Evolutionary conservation across 2,329 filamentous ascomycete genomes (phyloP), one percentile per base, ranked within the genome.

Genomic region (Cryphonectria naterciae): DNA sequence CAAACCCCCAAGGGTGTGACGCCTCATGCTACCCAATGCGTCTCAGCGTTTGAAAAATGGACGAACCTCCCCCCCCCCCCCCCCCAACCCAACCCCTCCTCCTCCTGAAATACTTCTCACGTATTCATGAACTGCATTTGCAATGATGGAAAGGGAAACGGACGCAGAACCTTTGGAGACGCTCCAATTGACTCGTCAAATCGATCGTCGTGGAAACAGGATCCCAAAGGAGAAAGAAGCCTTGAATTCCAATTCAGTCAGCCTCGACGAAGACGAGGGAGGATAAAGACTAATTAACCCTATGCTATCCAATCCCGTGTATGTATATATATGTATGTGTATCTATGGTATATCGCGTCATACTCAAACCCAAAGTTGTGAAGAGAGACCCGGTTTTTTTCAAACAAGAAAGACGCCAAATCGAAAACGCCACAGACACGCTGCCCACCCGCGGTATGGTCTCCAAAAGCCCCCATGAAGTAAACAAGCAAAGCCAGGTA

Each of bases 311-410:
- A 52, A 65, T 28, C 19, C 10, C 62, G 39, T 64, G 15, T 43
- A 49, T 64, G 15, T 39, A 64, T 39, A 64, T 43, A 46, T 43
- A 28, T 28, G 39, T 67, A 46, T 70, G 37, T 39, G 46, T 46
- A 52, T 72, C 64, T 72, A 70, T 72, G 64, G 67, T 72, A 72
- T 72, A 70, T 68, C 46, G 49, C 58, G 39, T 58, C 68, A 43
- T 67, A 46, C 58, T 56, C 64, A 54, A 28, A 28, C 11, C 52
- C 54, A 32, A 35, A 58, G 54, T 58, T 49, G 22, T 49, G 3
- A 10, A 39, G 32, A 39, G 17, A 37, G 54, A 61, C 65, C 46
- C 19, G 52, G 49, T 60, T 49, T 67, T 67, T 39, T 39, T 39
- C 37, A 39, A 39, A 39, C 22, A 19, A 19, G 3, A 19, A 52